Conservation (phyloP, 2,329 filamentous ascomycete genomes). For the Cordyceps cicadae region DNA sequence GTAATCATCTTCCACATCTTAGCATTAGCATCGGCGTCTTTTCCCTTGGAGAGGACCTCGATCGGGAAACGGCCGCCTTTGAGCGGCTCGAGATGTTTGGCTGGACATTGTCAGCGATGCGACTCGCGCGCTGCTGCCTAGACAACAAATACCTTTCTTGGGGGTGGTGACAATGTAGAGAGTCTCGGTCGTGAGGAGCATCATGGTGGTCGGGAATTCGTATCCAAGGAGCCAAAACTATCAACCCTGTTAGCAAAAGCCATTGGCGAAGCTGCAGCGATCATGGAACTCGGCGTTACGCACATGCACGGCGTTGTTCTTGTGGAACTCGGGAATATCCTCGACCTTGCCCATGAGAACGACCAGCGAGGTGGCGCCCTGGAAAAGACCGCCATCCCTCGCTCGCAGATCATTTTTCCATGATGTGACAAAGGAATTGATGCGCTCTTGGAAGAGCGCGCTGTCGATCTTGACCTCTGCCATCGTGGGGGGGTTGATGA, state of each 20-base stretch:
- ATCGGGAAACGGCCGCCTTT: constrained; percentile 89
- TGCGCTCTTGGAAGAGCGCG: constrained; percentile 85
- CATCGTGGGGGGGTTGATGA: constrained; percentile 42
- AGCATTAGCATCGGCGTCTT: constrained; percentile 84
- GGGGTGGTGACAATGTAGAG: constrained; percentile 91
- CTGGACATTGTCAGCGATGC: constrained; percentile 40
- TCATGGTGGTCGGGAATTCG: constrained; percentile 92
- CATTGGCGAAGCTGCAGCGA: neutral
- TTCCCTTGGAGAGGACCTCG: constrained; percentile 84
- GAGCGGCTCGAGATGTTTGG: constrained; percentile 84
- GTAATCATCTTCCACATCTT: constrained; percentile 80
- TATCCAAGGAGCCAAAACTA: constrained; percentile 98
- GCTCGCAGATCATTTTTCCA: constrained; percentile 96
- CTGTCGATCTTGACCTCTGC: constrained; percentile 92
- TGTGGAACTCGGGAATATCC: constrained; percentile 78
- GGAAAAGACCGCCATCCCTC: constrained; percentile 73
- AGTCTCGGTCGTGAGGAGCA: constrained; percentile 81
- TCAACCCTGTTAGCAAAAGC: constrained; percentile 9
- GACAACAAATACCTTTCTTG: constrained; percentile 70
- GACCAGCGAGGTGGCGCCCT: constrained; percentile 76
- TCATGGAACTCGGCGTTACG: constrained; percentile 4
- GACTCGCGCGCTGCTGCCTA: neutral
- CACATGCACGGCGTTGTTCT: constrained; percentile 84
- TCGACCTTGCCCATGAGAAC: constrained; percentile 94
- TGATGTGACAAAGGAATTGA: constrained; percentile 75